phyloP scores from a whole-genome alignment of 2,329 filamentous ascomycete species.

The Aspergillus awamori region DNA sequence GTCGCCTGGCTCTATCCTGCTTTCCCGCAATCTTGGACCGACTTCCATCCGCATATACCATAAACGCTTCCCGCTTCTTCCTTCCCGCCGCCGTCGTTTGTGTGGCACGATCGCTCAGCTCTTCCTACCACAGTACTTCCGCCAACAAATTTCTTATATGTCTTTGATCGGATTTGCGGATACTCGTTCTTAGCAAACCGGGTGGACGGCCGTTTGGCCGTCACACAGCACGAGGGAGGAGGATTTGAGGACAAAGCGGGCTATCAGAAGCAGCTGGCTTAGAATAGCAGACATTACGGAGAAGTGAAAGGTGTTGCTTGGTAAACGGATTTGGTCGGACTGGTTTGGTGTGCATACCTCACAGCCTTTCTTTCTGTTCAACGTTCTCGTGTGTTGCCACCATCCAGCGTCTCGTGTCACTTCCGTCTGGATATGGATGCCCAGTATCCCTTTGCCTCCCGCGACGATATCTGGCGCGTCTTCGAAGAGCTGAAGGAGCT shows the following conservation, averaged over 20 bases:
- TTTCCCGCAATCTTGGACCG: neutral
- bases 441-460: slow-evolving; percentile 65
- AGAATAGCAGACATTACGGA: neutral
- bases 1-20: neutral
- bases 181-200: slow-evolving; percentile 25
- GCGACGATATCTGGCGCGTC: slow-evolving; percentile 66
- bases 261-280: slow-evolving; percentile 6
- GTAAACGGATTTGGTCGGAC: slow-evolving; percentile 3
- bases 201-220: slow-evolving; percentile 43
- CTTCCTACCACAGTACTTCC: neutral
- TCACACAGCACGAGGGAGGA: slow-evolving; percentile 38
- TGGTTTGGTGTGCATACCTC: neutral
- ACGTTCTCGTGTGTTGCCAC: slow-evolving; percentile 3
- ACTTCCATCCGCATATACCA: neutral
- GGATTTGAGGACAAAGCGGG: slow-evolving; percentile 26
- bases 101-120: neutral
- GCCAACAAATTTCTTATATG: slow-evolving; percentile 17
- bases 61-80: slow-evolving; percentile 2
- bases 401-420: neutral
- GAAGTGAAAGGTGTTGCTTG: neutral
- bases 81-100: neutral
- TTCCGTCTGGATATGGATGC: slow-evolving; percentile 57
- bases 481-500: slow-evolving; percentile 65
- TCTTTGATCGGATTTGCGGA: slow-evolving; percentile 13
- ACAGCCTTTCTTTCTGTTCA: slow-evolving; percentile 5